Evolutionary conservation across 1,284 basidiomycete species (phyloP).

Genomic region (Ustilago sp.): DNA sequence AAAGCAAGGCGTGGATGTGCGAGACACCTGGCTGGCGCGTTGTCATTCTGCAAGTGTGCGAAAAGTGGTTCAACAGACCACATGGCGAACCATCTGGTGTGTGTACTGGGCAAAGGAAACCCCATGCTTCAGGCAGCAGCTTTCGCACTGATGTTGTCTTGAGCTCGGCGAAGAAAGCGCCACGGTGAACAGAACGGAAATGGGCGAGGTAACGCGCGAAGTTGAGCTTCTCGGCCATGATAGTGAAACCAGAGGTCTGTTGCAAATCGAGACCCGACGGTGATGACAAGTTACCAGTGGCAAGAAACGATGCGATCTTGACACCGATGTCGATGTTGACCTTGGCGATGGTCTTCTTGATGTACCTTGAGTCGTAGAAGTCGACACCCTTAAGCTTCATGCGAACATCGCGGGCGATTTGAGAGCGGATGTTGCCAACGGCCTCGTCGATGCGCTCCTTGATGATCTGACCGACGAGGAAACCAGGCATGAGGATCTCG

Average conservation of each 20-base stretch:
- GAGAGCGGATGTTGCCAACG: conserved; percentile 80
- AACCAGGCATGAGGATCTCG: conserved; percentile 94
- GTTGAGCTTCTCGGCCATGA: conserved; percentile 98
- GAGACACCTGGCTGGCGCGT: conserved; percentile 81
- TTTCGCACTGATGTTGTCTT: conserved; percentile 99
- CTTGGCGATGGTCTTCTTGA: conserved; percentile 80
- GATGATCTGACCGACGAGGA: conserved; percentile 95
- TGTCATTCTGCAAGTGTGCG: conserved; percentile 91
- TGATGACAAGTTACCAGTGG: conserved; percentile 95
- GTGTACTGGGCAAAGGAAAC: conserved; percentile 98
- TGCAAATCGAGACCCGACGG: conserved; percentile 96
- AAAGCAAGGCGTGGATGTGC: conserved; percentile 84
- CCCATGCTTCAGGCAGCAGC: conserved; percentile 97
- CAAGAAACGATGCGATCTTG: conserved; percentile 92
- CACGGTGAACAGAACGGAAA: conserved; percentile 98
- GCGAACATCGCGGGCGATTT: conserved; percentile 82
- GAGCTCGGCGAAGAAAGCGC: conserved; percentile 98
- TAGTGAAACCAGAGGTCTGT: conserved; percentile 96
- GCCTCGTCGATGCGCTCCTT: conserved; percentile 96
- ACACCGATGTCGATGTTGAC: conserved; percentile 93
- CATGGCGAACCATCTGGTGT: conserved; percentile 98
- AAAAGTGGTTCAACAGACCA: conserved; percentile 96
- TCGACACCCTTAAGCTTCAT: conserved; percentile 79
- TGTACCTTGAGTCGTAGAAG: conserved; percentile 87
- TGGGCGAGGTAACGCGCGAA: conserved; percentile 98